phyloP scores from a whole-genome alignment of 139 green algal species.

The Chlamydomonas sp. region DNA sequence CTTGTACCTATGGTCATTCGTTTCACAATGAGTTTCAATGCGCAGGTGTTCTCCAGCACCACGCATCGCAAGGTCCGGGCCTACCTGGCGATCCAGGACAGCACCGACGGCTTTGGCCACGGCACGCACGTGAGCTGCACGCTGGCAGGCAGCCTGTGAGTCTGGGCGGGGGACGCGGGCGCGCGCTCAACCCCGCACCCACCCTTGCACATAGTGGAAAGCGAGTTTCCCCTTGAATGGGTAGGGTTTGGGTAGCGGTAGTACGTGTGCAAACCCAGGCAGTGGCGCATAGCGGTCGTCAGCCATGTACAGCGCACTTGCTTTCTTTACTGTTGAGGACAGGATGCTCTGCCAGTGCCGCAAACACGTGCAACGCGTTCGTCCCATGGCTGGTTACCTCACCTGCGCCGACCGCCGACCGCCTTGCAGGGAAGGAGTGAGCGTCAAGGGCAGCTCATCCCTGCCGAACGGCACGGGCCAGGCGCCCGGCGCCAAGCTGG shows the following conservation, averaged over 20 bases:
- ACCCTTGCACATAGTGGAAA: not conserved
- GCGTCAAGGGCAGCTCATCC: not conserved
- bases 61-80: conserved; percentile 86
- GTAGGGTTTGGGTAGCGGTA: too few species aligned
- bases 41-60: conserved; percentile 61
- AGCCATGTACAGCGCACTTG: too few species aligned
- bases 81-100: conserved; percentile 61
- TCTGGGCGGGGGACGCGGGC: not conserved
- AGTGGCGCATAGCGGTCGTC: too few species aligned
- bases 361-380: too few species aligned
- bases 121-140: conserved; percentile 90
- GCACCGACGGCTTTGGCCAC: conserved; percentile 83
- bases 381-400: too few species aligned
- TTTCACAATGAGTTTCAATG: not conserved
- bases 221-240: too few species aligned
- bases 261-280: too few species aligned
- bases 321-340: too few species aligned
- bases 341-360: too few species aligned
- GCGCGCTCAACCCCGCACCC: not conserved
- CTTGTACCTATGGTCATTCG: not conserved
- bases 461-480: conserved; percentile 68
- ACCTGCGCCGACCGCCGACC: too few species aligned
- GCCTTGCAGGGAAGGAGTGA: not conserved
- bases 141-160: conserved; percentile 59
- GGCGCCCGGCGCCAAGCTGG: conserved; percentile 81